Percentiles rank a stretch among this genome's conserved stretches.
These are phyloP conservation scores for Scheffersomyces lignosus DNA, from an alignment of 805 yeast species.

Conservation along the genomic window DNA sequence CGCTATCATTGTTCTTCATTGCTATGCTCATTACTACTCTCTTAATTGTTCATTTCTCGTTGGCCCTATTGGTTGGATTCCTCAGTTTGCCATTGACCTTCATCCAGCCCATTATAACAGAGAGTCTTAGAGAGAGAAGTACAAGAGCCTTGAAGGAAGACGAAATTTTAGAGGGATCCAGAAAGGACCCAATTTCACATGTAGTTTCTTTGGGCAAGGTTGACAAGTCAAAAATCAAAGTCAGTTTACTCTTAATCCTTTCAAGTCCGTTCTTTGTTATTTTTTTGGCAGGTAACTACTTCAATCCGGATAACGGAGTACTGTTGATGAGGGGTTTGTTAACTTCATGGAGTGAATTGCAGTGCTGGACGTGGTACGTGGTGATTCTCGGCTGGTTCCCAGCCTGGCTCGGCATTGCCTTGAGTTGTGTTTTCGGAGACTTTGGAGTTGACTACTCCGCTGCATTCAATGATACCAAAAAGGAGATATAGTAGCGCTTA, in stretches of 20 bases:
- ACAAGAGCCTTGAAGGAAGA: slow-evolving; percentile 17
- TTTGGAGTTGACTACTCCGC: slow-evolving; percentile 12
- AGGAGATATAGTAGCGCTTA: slow-evolving; percentile 3
- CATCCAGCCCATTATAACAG: slow-evolving; percentile 39
- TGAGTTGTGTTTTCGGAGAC: slow-evolving; percentile 31
- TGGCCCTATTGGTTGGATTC: slow-evolving; percentile 71
- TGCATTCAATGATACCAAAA: slow-evolving; percentile 4
- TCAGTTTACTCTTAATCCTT: slow-evolving; percentile 34
- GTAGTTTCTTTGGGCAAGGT: slow-evolving; percentile 3
- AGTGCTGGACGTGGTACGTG: slow-evolving; percentile 85
- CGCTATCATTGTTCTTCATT: slow-evolving; percentile 54
- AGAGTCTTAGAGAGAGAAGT: slow-evolving; percentile 7
- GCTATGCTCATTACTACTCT: slow-evolving; percentile 72
- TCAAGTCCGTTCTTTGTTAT: slow-evolving; percentile 54
- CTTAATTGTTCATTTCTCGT: slow-evolving; percentile 79
- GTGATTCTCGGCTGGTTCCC: slow-evolving; percentile 80
- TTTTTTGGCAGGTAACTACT: slow-evolving; percentile 23
- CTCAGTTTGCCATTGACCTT: slow-evolving; percentile 75
- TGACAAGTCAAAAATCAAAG: slow-evolving; percentile 19
- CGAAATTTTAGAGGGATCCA: background rate
- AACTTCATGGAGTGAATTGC: slow-evolving; percentile 64
- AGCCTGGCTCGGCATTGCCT: slow-evolving; percentile 57
- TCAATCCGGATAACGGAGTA: slow-evolving; percentile 30
- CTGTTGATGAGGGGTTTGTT: slow-evolving; percentile 52
- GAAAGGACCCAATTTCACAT: slow-evolving; percentile 5